Percentiles rank a stretch among this genome's conserved stretches.
These are phyloP conservation scores for Silene latifolia DNA, from an alignment of 148 eudicot species.

Conservation along the genomic window DNA sequence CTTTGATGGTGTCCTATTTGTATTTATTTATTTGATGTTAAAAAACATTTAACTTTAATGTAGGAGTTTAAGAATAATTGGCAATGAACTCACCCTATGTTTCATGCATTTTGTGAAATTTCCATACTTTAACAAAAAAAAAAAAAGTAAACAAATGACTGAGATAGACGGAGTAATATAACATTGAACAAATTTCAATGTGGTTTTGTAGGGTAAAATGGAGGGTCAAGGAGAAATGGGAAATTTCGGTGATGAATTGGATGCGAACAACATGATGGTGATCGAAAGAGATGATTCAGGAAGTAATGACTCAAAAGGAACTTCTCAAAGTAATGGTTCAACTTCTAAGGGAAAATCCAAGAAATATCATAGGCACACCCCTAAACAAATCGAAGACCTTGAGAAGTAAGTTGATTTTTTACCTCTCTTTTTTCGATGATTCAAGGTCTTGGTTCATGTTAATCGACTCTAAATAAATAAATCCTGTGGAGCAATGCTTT, in stretches of 20 bases:
- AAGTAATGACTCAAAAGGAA: slow-evolving; percentile 39
- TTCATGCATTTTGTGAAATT: not conserved
- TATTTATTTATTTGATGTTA: too few species aligned
- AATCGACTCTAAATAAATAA: not conserved
- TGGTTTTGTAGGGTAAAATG: slow-evolving; percentile 37
- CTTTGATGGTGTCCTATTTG: not conserved
- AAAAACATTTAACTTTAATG: too few species aligned
- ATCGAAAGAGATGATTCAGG: slow-evolving; percentile 41
- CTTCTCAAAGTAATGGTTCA: not conserved
- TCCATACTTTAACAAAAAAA: not conserved
- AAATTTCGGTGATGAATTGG: slow-evolving; percentile 36
- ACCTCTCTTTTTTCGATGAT: not conserved
- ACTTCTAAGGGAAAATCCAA: slow-evolving; percentile 18
- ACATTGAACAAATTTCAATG: not conserved
- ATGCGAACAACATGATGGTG: slow-evolving; percentile 28
- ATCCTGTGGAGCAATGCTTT: too few species aligned
- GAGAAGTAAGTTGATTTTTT: slow-evolving; percentile 46
- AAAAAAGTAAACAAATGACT: too few species aligned
- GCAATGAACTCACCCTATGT: not conserved
- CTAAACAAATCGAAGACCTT: slow-evolving; percentile 74
- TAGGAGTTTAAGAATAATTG: not conserved
- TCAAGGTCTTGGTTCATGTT: not conserved
- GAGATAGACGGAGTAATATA: not conserved
- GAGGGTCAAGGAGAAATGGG: slow-evolving; percentile 51
- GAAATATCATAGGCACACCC: slow-evolving; percentile 75